A percentile compares a stretch with the other conserved stretches of the same genome.
These are phyloP conservation scores for Coffea canephora DNA, from an alignment of 257 asterid species.

Conservation along the genomic window DNA sequence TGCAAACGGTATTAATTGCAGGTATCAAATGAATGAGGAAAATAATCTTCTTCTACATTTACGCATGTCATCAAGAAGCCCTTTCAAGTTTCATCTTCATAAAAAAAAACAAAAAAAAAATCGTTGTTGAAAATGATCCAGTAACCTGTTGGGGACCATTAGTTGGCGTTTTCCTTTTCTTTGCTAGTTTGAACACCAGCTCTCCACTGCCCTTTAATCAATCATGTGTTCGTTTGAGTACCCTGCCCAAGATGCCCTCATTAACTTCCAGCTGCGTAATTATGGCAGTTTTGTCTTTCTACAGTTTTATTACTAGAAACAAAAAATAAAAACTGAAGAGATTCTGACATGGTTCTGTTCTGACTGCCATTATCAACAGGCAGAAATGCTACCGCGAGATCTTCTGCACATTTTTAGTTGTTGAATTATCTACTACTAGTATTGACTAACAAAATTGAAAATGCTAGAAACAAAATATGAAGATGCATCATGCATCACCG, in stretches of 20 bases:
- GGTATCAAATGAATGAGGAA: background rate
- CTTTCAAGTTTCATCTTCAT: background rate
- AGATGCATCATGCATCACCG: no score
- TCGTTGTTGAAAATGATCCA: background rate
- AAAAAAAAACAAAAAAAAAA: background rate
- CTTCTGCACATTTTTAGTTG: no score
- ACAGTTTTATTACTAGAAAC: no score
- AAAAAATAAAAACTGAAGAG: no score
- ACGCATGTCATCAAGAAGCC: background rate
- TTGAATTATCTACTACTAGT: no score
- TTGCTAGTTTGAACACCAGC: background rate
- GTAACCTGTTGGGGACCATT: slow-evolving; percentile 2
- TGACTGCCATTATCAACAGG: no score
- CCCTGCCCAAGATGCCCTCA: background rate
- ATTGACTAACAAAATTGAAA: no score
- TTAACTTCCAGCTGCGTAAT: background rate
- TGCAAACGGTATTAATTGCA: no score
- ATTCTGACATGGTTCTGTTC: no score
- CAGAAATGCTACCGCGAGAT: no score
- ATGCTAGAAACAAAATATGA: no score
- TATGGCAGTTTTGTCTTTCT: background rate
- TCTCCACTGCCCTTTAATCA: background rate
- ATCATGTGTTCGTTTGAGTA: no score
- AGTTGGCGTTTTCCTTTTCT: background rate
- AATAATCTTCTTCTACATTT: background rate